phyloP scores from a whole-genome alignment of 208 protist genomes.

The Leptomonas pyrrhocoris region DNA sequence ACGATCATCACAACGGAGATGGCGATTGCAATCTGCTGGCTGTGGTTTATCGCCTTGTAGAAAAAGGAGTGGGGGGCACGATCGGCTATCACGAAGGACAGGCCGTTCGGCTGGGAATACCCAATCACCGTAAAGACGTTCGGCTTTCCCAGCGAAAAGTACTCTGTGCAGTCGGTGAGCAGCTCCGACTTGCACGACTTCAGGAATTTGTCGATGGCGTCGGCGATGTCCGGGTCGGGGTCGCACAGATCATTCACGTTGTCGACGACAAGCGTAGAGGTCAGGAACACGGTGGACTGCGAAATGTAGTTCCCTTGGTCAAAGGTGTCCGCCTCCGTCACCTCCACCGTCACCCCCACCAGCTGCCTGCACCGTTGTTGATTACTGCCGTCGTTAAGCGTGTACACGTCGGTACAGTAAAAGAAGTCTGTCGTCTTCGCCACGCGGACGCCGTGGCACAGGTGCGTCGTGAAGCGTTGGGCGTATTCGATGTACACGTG shows the following conservation, averaged over 20 bases:
- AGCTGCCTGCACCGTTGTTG: not conserved
- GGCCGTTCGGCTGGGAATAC: constrained; percentile 9
- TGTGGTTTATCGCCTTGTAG: constrained; percentile 1
- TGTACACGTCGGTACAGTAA: constrained; percentile 14
- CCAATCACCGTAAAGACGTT: constrained; percentile 9
- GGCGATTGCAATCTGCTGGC: constrained; percentile 3
- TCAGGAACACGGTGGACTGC: not conserved
- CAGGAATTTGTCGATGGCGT: constrained; percentile 2
- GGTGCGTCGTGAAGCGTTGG: constrained; percentile 3
- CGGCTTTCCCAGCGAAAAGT: not conserved
- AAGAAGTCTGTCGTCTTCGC: constrained; percentile 14
- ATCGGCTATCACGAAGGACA: constrained; percentile 3
- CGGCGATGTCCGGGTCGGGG: not conserved
- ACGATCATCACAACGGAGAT: constrained; percentile 20
- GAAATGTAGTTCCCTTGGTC: not conserved
- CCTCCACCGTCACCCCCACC: constrained; percentile 13
- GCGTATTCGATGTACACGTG: constrained; percentile 18
- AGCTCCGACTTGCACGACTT: not conserved
- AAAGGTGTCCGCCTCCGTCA: constrained; percentile 3
- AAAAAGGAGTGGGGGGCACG: constrained; percentile 13
- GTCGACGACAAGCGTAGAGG: constrained; percentile 5
- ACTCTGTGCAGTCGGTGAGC: not conserved
- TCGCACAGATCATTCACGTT: constrained; percentile 9
- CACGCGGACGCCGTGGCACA: not conserved
- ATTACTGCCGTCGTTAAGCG: not conserved